Base-by-base conservation (phyloP, 108 stramenopile species). In the Hondaea fermentalgiana region DNA sequence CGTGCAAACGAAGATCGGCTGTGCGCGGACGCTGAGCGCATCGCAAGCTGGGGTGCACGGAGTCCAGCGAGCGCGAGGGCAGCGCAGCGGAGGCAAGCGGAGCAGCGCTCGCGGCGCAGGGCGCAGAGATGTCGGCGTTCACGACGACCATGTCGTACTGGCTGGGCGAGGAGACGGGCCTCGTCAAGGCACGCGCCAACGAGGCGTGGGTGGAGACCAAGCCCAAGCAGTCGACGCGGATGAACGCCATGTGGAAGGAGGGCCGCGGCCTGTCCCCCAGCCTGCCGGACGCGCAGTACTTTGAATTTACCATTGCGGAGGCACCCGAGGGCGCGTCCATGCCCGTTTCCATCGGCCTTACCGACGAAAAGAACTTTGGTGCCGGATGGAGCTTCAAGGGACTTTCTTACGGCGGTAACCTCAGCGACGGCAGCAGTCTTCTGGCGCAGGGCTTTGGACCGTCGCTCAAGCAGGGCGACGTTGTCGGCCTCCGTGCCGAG, bases 161-260 rank as follows among this genome's bases (percentile, higher is more conserved):
- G 64, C 14, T 42, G 64, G 25, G 64, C 64, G 64, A 69, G 64
- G 8, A 8, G 35, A 69, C 64, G 25, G 64, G 64, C 64, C 64
- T 69, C 64, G 64, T 69, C 64, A 69, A 69, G 64, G 64, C 64
- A 12, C 64, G 64, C 42, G 64, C 25, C 64, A 69, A 69, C 64
- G 35, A 69, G 64, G 64, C 42, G 42, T 69, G 64, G 64, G 42
- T 42, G 35, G 64, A 69, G 64, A 69, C 25, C 21, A 69, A 69
- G 76, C 49, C 76, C 19, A 83, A 43, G 16, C 76, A 83, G 76
- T 83, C 76, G 49, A 83, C 76, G 25, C 45, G 51, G 49, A 53
- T 83, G 49, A 83, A 83, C 51, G 76, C 76, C n/a, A 21, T 83
- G 23, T 83, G 76, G 76, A 83, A 83, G 51, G 76, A 53, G 76